Conservation (phyloP, 2,329 filamentous ascomycete species). For the Talaromyces sp. region DNA sequence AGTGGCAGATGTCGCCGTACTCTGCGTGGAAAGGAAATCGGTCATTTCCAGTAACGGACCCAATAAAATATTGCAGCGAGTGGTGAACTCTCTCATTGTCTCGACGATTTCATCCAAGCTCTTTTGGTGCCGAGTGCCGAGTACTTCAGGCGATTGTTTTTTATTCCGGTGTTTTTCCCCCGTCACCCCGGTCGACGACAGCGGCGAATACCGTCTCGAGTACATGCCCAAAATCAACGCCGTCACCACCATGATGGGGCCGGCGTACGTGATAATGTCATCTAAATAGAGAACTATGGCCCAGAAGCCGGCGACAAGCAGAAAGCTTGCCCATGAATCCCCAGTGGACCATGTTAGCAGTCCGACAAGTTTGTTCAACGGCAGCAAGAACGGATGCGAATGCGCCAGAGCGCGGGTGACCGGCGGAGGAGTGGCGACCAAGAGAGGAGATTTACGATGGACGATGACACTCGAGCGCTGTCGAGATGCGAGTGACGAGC, state of each 20-base stretch:
- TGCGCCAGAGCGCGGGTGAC: conserved; percentile 92
- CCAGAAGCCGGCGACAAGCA: conserved; percentile 84
- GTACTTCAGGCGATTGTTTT: conserved; percentile 54
- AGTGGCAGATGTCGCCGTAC: conserved; percentile 84
- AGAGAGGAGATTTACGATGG: conserved; percentile 89
- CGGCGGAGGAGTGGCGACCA: conserved; percentile 89
- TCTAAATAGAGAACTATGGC: conserved; percentile 80
- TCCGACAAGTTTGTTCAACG: conserved; percentile 78
- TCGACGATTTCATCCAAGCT: conserved; percentile 96
- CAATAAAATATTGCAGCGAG: conserved; percentile 83
- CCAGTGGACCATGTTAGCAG: conserved; percentile 89
- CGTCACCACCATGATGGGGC: conserved; percentile 75
- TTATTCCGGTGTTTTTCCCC: conserved; percentile 57
- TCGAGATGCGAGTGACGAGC: conserved; percentile 62
- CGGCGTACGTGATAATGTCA: conserved; percentile 70
- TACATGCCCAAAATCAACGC: conserved; percentile 89
- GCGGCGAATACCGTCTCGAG: conserved; percentile 76
- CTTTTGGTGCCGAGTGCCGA: conserved; percentile 75
- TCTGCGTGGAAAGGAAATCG: conserved; percentile 87
- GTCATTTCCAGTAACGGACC: conserved; percentile 85
- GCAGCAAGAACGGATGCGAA: conserved; percentile 88
- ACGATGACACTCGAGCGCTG: conserved; percentile 89
- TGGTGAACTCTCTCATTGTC: conserved; percentile 83
- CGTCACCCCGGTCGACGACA: conserved; percentile 78
- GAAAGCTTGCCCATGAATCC: conserved; percentile 95